Conservation (phyloP, 1,284 basidiomycete genomes). For the Mycocalia duriaeana region DNA sequence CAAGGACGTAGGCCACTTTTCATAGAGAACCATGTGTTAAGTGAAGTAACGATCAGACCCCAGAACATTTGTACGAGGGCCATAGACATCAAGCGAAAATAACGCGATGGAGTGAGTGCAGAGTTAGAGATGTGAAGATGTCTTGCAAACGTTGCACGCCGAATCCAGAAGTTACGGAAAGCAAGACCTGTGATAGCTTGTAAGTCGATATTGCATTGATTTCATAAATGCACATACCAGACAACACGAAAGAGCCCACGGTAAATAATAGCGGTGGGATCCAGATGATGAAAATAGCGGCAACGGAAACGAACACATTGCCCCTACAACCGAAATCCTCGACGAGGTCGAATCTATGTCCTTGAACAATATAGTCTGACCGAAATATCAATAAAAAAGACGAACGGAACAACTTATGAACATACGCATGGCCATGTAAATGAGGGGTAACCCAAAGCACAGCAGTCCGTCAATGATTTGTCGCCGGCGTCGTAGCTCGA, state of each 20-base stretch:
- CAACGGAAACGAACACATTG: neutral
- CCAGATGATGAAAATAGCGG: neutral
- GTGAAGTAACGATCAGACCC: slow-evolving; percentile 26
- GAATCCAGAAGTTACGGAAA: slow-evolving; percentile 23
- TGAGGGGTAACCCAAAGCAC: neutral
- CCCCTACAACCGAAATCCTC: neutral
- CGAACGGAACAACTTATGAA: no score
- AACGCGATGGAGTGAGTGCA: slow-evolving; percentile 33
- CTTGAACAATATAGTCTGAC: slow-evolving; percentile 3
- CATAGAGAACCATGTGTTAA: slow-evolving; percentile 27
- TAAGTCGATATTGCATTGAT: neutral
- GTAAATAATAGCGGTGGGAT: neutral
- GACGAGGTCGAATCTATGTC: slow-evolving; percentile 1
- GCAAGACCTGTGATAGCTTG: slow-evolving; percentile 17
- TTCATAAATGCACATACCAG: neutral
- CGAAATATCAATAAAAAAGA: no score
- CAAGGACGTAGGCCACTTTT: slow-evolving; percentile 15
- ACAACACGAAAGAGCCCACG: neutral
- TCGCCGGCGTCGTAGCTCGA: neutral
- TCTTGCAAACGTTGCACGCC: slow-evolving; percentile 22
- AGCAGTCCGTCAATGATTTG: neutral
- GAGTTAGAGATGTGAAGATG: slow-evolving; percentile 17
- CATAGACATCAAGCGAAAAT: slow-evolving; percentile 51
- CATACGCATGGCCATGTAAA: neutral
- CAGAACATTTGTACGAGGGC: slow-evolving; percentile 38